phyloP scores from a whole-genome alignment of 768 basidiomycete species.

The Galerina sulciceps region DNA sequence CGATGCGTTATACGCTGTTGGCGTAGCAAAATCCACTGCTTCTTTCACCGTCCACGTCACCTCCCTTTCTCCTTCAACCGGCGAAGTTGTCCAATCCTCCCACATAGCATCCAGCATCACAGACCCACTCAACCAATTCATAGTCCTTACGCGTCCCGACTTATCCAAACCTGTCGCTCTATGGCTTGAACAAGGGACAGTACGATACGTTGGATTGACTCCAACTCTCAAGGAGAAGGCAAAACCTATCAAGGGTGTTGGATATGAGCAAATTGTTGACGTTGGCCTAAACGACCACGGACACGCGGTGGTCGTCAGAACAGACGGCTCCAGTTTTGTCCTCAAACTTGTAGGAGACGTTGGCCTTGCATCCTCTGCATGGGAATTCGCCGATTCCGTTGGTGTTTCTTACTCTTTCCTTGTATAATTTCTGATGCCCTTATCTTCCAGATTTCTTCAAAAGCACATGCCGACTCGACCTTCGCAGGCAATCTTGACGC shows the following conservation, averaged over 20 bases:
- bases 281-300: constrained; percentile 62
- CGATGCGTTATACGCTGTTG: constrained; percentile 60
- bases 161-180: constrained; percentile 39
- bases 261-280: constrained; percentile 61
- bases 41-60: constrained; percentile 73
- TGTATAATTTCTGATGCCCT: neutral
- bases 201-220: constrained; percentile 55
- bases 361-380: constrained; percentile 36
- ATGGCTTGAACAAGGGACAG: constrained; percentile 57
- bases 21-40: constrained; percentile 50
- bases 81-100: constrained; percentile 49
- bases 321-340: constrained; percentile 61
- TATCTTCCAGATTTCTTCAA: constrained; percentile 43
- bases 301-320: constrained; percentile 59
- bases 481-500: constrained; percentile 62
- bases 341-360: constrained; percentile 53
- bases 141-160: constrained; percentile 26
- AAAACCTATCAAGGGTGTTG: constrained; percentile 40
- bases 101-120: constrained; percentile 57
- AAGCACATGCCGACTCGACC: constrained; percentile 47
- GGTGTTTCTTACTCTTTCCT: constrained; percentile 19
- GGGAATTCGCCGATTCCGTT: constrained; percentile 64
- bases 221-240: constrained; percentile 56
- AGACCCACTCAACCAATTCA: constrained; percentile 35
- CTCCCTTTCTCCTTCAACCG: constrained; percentile 58